phyloP scores from a whole-genome alignment of 192 early-diverging fungal genomes.

The Coemansia sp. region DNA sequence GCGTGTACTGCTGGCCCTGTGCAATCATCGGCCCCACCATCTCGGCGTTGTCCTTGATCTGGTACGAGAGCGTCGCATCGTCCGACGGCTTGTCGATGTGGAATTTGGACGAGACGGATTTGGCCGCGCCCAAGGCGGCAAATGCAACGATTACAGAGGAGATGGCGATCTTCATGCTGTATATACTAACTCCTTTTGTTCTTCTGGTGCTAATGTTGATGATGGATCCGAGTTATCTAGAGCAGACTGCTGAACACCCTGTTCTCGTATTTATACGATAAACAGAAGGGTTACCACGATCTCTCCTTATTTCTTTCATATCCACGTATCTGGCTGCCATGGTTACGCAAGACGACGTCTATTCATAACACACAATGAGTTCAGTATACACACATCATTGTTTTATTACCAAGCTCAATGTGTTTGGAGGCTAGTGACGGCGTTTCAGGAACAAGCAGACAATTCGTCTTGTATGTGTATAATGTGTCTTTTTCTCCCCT shows the following conservation, averaged over 20 bases:
- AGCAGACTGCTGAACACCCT: not conserved
- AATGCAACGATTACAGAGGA: not conserved
- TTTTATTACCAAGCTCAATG: no score
- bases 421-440: no score
- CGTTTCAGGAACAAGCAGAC: no score
- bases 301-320: no score
- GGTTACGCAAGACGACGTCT: no score
- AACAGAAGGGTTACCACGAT: no score
- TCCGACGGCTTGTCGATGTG: constrained; percentile 10
- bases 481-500: no score
- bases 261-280: no score
- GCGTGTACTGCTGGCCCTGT: constrained; percentile 18
- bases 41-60: constrained; percentile 5
- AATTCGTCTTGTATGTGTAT: no score
- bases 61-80: constrained; percentile 38
- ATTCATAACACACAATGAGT: no score
- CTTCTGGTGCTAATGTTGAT: not conserved
- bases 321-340: no score
- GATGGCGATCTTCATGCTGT: constrained; percentile 15
- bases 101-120: not conserved
- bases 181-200: not conserved
- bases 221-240: not conserved
- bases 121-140: not conserved
- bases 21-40: constrained; percentile 15
- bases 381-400: no score